Conservation (phyloP, 75 land plant genomes). For the Pseudotsuga menziesii region DNA sequence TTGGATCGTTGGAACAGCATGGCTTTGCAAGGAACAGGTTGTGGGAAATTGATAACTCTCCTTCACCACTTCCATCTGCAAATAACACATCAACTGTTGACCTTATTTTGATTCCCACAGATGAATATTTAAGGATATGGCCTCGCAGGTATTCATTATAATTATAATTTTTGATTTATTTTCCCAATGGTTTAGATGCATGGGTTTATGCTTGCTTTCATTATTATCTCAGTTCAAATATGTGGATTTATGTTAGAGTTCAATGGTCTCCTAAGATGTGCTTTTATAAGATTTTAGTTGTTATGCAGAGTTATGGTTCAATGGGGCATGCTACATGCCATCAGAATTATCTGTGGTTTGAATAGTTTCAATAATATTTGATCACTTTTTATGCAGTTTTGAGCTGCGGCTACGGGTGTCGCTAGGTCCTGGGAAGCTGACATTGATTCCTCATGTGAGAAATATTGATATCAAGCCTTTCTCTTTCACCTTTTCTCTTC, state of each 20-base stretch:
- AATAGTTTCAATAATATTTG: not conserved
- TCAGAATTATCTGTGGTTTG: not conserved
- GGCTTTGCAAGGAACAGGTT: slow-evolving; percentile 67
- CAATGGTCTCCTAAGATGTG: not conserved
- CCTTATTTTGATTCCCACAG: slow-evolving; percentile 55
- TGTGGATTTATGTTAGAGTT: not conserved
- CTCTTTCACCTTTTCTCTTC: slow-evolving; percentile 35
- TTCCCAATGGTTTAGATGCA: not conserved
- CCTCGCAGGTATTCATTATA: slow-evolving; percentile 36
- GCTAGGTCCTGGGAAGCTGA: slow-evolving; percentile 25
- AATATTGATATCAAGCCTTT: slow-evolving; percentile 31
- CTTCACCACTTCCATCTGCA: slow-evolving; percentile 50
- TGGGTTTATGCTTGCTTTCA: not conserved
- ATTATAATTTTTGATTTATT: not conserved
- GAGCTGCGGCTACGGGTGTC: slow-evolving; percentile 36
- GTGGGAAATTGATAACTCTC: slow-evolving; percentile 48
- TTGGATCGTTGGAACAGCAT: slow-evolving; percentile 60
- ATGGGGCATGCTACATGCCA: not conserved
- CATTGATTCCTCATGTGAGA: slow-evolving; percentile 29
- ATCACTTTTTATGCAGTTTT: slow-evolving; percentile 24
- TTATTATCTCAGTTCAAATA: not conserved
- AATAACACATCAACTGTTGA: slow-evolving; percentile 49
- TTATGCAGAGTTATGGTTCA: slow-evolving; percentile 7
- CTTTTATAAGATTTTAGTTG: not conserved
- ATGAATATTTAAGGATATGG: slow-evolving; percentile 58